These are phyloP conservation scores for Mycena metata DNA, from an alignment of 768 basidiomycete genomes.

Conservation along the genomic window DNA sequence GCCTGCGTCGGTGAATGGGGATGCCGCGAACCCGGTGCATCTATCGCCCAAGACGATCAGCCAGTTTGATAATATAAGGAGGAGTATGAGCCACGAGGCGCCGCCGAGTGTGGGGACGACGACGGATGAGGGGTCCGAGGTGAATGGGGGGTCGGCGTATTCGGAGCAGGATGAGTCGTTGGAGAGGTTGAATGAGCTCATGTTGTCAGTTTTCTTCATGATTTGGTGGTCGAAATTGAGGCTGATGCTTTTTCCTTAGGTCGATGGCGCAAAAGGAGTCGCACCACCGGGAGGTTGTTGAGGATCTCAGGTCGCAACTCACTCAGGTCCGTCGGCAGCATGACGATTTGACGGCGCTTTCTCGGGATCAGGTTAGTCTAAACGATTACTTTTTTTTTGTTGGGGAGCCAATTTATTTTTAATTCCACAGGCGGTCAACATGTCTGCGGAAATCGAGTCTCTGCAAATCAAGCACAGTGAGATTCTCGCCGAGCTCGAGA, in stretches of 20 bases:
- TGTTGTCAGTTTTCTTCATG: slow-evolving; percentile 73
- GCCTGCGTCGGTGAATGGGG: slow-evolving; percentile 12
- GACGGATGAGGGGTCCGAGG: slow-evolving; percentile 55
- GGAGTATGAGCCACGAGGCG: slow-evolving; percentile 67
- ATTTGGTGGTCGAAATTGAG: not conserved
- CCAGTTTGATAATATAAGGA: slow-evolving; percentile 81
- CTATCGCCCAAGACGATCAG: slow-evolving; percentile 81
- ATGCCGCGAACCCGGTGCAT: slow-evolving; percentile 43
- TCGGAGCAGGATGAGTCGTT: slow-evolving; percentile 79
- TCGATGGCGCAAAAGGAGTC: slow-evolving; percentile 99
- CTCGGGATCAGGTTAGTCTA: slow-evolving; percentile 81
- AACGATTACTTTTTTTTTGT: not conserved
- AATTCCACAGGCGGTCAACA: slow-evolving; percentile 77
- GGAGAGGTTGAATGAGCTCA: slow-evolving; percentile 88
- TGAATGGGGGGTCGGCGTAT: slow-evolving; percentile 49
- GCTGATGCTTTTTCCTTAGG: slow-evolving; percentile 56
- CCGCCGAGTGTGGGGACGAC: slow-evolving; percentile 48
- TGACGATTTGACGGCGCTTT: slow-evolving; percentile 84
- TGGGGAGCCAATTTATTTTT: not conserved
- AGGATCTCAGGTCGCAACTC: slow-evolving; percentile 77
- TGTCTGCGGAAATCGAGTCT: slow-evolving; percentile 88
- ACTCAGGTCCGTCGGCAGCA: slow-evolving; percentile 79
- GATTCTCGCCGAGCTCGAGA: slow-evolving; percentile 65
- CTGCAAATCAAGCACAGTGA: slow-evolving; percentile 73
- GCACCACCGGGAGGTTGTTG: slow-evolving; percentile 85